Conservation (phyloP, 768 basidiomycete genomes). For the Suillus weaverae region DNA sequence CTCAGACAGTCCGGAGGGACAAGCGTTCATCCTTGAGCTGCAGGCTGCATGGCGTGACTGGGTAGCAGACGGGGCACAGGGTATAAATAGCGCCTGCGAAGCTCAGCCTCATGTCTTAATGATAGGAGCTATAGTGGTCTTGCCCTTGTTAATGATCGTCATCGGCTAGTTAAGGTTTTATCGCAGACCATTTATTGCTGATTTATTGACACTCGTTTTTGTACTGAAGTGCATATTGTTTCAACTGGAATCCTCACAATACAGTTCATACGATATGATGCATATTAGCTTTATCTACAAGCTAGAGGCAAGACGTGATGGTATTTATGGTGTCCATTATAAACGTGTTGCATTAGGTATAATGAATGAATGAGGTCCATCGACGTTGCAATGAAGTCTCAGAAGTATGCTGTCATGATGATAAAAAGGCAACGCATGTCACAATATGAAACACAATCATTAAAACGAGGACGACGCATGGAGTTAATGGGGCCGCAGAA, state of each 20-base stretch:
- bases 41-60: constrained; percentile 78
- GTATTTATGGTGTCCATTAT: not conserved
- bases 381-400: not conserved
- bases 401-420: not conserved
- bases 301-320: not conserved
- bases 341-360: not conserved
- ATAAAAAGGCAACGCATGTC: not conserved
- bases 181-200: not conserved
- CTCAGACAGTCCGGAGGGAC: constrained; percentile 63
- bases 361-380: not conserved
- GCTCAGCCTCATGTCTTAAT: not conserved
- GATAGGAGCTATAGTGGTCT: not conserved
- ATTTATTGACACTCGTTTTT: not conserved
- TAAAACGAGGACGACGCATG: not conserved
- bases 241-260: not conserved
- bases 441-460: not conserved
- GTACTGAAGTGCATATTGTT: not conserved
- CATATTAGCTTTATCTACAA: not conserved
- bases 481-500: not conserved
- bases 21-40: constrained; percentile 78
- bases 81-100: constrained; percentile 40
- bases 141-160: not conserved
- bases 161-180: not conserved
- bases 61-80: constrained; percentile 54
- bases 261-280: not conserved